A percentile compares a stretch with the other conserved stretches of the same genome.
These are phyloP conservation scores for Saccharomycopsis guyanensis DNA, from an alignment of 805 yeast genomes.

Conservation along the genomic window DNA sequence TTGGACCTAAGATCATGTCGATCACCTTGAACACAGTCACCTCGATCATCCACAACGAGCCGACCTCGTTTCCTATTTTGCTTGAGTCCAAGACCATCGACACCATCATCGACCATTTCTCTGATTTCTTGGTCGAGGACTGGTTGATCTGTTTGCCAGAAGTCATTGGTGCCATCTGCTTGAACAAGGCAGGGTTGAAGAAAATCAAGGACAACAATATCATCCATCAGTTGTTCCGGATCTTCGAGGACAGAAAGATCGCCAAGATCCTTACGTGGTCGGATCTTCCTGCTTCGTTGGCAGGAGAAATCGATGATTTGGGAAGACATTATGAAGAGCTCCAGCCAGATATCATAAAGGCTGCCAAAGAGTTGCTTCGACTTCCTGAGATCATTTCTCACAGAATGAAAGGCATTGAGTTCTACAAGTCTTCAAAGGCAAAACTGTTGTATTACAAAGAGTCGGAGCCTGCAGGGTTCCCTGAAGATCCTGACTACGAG, in stretches of 20 bases:
- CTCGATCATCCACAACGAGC: constrained; percentile 78
- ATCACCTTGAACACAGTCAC: constrained; percentile 57
- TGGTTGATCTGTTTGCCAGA: constrained; percentile 63
- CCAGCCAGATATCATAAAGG: constrained; percentile 48
- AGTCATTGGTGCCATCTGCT: constrained; percentile 72
- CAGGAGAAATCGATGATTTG: constrained; percentile 67
- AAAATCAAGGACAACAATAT: constrained; percentile 38
- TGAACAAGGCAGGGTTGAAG: constrained; percentile 64
- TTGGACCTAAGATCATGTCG: constrained; percentile 61
- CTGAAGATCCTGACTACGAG: constrained; percentile 33
- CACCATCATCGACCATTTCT: constrained; percentile 51
- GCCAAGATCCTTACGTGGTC: constrained; percentile 48
- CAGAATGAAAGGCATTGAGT: constrained; percentile 29
- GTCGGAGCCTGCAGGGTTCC: constrained; percentile 34
- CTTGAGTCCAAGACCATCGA: constrained; percentile 73
- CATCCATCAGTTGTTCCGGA: constrained; percentile 39
- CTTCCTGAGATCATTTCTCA: constrained; percentile 34
- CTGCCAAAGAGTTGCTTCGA: constrained; percentile 38
- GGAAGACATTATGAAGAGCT: constrained; percentile 77
- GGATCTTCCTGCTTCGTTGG: constrained; percentile 50
- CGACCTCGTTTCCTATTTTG: constrained; percentile 76
- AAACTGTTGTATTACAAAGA: constrained; percentile 35
- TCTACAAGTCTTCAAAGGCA: constrained; percentile 36
- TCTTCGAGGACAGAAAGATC: constrained; percentile 40
- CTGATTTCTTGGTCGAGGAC: constrained; percentile 45